phyloP scores from a whole-genome alignment of 2,329 filamentous ascomycete genomes.

The Fusarium brachygibbosum region DNA sequence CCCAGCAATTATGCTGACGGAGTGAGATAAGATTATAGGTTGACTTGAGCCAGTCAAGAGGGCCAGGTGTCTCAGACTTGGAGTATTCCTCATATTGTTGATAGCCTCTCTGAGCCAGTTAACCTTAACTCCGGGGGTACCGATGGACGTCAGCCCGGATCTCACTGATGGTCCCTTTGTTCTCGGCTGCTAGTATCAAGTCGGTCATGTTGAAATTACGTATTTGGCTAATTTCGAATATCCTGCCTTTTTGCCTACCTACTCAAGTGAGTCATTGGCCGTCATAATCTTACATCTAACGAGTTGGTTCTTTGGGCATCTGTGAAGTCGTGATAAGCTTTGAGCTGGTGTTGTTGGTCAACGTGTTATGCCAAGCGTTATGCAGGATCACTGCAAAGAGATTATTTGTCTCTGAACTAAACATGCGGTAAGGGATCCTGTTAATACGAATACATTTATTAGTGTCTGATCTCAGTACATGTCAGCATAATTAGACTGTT shows the following conservation, averaged over 20 bases:
- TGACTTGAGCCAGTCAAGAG: constrained; percentile 3
- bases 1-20: constrained; percentile 30
- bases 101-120: background rate
- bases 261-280: constrained; percentile 20
- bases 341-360: constrained; percentile 8
- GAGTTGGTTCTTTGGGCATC: background rate
- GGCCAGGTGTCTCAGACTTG: background rate
- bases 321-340: background rate
- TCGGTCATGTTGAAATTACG: constrained; percentile 8
- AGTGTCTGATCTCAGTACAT: background rate
- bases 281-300: constrained; percentile 4
- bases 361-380: constrained; percentile 32
- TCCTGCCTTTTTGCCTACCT: background rate
- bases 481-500: background rate
- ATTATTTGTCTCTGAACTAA: constrained; percentile 9
- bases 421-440: constrained; percentile 18
- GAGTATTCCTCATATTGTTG: constrained; percentile 4
- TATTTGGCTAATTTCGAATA: constrained; percentile 18
- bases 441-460: constrained; percentile 4
- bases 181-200: constrained; percentile 12
- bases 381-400: constrained; percentile 20
- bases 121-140: constrained; percentile 44
- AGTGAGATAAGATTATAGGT: constrained; percentile 30
- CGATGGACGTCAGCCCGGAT: constrained; percentile 33
- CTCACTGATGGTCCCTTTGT: constrained; percentile 23